These are phyloP conservation scores for Fusarium dimerum DNA, from an alignment of 2,329 filamentous ascomycete species.

Conservation along the genomic window DNA sequence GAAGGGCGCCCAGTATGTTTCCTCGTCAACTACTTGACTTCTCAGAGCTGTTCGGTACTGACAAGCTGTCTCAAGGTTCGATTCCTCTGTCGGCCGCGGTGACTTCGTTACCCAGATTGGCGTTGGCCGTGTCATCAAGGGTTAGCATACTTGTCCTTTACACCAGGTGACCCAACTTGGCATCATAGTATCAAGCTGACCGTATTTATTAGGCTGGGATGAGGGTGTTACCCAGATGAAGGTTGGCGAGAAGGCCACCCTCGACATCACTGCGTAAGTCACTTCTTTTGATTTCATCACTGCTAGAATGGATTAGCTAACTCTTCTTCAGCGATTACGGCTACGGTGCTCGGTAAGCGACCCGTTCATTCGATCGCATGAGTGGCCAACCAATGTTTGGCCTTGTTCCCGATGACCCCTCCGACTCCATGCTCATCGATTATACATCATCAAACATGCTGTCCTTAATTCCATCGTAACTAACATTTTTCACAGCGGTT, in stretches of 20 bases:
- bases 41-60: slow-evolving; percentile 4
- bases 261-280: slow-evolving; percentile 67
- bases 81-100: slow-evolving; percentile 76
- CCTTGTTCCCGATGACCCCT: slow-evolving; percentile 45
- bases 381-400: slow-evolving; percentile 5
- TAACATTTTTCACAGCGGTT: slow-evolving; percentile 59
- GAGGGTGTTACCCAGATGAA: slow-evolving; percentile 85
- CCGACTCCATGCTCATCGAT: background rate
- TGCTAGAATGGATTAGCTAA: slow-evolving; percentile 14
- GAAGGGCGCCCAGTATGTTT: slow-evolving; percentile 72
- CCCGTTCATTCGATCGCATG: slow-evolving; percentile 3
- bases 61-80: slow-evolving; percentile 65
- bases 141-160: slow-evolving; percentile 47
- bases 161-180: background rate
- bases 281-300: no score
- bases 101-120: slow-evolving; percentile 81
- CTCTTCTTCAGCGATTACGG: slow-evolving; percentile 56
- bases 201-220: slow-evolving; percentile 65
- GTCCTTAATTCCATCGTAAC: background rate
- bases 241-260: slow-evolving; percentile 83
- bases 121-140: slow-evolving; percentile 80
- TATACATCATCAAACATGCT: background rate
- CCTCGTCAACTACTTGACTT: no score
- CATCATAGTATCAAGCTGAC: slow-evolving; percentile 5
- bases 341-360: slow-evolving; percentile 61